A percentile compares a stretch with the other conserved stretches of the same genome.
Evolutionary conservation across 192 early-diverging fungal genomes (phyloP).

Genomic region (Endogone sp.): DNA sequence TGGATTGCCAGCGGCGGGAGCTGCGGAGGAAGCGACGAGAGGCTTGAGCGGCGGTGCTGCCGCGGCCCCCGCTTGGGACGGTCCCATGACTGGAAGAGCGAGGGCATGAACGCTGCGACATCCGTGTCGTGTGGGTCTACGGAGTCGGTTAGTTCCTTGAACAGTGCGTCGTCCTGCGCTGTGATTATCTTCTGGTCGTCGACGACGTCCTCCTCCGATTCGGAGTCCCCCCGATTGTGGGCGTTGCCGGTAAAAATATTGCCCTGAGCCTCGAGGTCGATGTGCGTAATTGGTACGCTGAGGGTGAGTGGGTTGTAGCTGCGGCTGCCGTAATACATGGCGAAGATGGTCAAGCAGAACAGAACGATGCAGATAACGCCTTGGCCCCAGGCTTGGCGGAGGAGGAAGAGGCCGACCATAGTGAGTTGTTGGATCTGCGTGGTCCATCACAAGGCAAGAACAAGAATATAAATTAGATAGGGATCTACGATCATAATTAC

Average conservation of each 20-base stretch:
- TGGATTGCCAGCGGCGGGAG: not conserved
- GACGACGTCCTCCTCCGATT: too few species aligned
- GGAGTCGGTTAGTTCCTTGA: not conserved
- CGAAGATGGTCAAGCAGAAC: not conserved
- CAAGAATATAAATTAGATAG: too few species aligned
- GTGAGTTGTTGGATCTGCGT: conserved; percentile 6
- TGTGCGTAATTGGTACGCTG: not conserved
- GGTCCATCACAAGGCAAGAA: conserved; percentile 13
- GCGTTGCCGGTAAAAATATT: not conserved
- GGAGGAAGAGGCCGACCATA: conserved; percentile 10
- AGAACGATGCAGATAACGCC: not conserved
- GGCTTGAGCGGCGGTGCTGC: not conserved
- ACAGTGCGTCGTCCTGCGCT: not conserved
- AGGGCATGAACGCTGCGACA: not conserved
- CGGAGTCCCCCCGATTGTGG: too few species aligned
- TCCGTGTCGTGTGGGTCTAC: not conserved
- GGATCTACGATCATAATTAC: too few species aligned
- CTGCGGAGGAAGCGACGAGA: not conserved
- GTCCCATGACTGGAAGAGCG: not conserved
- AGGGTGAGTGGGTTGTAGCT: not conserved
- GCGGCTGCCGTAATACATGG: not conserved
- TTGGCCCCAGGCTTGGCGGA: not conserved
- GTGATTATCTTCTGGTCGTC: not conserved
- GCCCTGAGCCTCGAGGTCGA: not conserved
- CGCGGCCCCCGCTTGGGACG: too few species aligned